These are phyloP conservation scores for Cystobasidium tubakii DNA, from an alignment of 768 basidiomycete genomes.

Conservation along the genomic window DNA sequence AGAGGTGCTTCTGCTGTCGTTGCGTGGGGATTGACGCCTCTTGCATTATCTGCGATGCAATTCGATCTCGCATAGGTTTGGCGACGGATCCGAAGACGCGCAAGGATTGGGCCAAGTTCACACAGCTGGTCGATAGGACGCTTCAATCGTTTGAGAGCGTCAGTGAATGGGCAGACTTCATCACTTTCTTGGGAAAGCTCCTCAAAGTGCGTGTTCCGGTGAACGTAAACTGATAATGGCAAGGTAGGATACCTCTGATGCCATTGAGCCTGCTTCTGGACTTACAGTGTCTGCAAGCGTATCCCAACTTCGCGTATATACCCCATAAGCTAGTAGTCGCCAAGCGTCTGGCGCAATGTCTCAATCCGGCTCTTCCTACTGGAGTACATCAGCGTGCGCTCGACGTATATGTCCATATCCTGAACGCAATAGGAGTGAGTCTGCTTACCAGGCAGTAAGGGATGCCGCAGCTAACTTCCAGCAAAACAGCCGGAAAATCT, in stretches of 20 bases:
- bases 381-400: constrained; percentile 95
- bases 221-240: not conserved
- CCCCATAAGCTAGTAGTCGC: constrained; percentile 88
- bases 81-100: constrained; percentile 75
- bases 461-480: not conserved
- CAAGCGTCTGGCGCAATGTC: constrained; percentile 88
- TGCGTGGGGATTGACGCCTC: not conserved
- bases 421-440: constrained; percentile 81
- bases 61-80: constrained; percentile 18
- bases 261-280: not conserved
- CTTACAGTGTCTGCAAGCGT: constrained; percentile 77
- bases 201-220: constrained; percentile 40
- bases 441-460: not conserved
- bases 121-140: constrained; percentile 84
- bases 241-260: not conserved
- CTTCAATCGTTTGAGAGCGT: constrained; percentile 89
- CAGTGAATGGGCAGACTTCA: constrained; percentile 99
- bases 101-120: constrained; percentile 59
- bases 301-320: constrained; percentile 91
- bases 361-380: constrained; percentile 94
- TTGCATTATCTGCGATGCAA: not conserved
- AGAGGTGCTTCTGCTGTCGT: not conserved
- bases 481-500: constrained; percentile 70
- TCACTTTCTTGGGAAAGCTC: constrained; percentile 66
- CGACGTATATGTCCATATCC: constrained; percentile 87